phyloP scores from a whole-genome alignment of 1,284 basidiomycete species.

The Pseudozyma hubeiensis region DNA sequence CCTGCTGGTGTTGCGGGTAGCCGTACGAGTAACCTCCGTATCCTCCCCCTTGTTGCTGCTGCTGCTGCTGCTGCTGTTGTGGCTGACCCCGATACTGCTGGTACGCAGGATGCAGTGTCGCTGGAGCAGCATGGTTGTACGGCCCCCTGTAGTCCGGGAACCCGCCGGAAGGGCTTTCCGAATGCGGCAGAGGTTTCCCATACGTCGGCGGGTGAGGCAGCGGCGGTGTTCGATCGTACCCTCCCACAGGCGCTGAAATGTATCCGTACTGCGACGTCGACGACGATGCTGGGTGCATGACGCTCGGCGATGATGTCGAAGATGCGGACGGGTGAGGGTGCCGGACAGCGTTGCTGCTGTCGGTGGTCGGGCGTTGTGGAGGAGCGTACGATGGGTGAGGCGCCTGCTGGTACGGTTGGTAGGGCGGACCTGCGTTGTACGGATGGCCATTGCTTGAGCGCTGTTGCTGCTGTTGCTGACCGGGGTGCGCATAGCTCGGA shows the following conservation, averaged over 20 bases:
- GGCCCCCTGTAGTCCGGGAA: conserved; percentile 34
- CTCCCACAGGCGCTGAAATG: conserved; percentile 16
- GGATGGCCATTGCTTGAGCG: conserved; percentile 1
- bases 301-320: conserved; percentile 5
- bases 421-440: not conserved
- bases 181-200: conserved; percentile 13
- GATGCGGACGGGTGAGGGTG: not conserved
- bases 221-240: conserved; percentile 26
- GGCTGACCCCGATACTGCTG: conserved; percentile 6
- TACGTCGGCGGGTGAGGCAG: conserved; percentile 24
- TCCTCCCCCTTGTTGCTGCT: conserved; percentile 5
- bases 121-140: conserved; percentile 27
- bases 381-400: conserved; percentile 7
- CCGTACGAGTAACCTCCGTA: too few species aligned
- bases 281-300: not conserved
- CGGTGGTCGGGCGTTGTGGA: not conserved
- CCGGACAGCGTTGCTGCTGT: conserved; percentile 1
- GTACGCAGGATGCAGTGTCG: conserved; percentile 14
- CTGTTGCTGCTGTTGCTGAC: conserved; percentile 9
- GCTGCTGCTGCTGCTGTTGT: conserved; percentile 5
- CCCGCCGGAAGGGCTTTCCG: not conserved
- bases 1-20: too few species aligned
- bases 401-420: conserved; percentile 10
- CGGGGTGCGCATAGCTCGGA: conserved; percentile 8
- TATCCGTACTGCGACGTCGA: conserved; percentile 26